Evolutionary conservation across 2,329 filamentous ascomycete species (phyloP).

Genomic region (Cercospora sojina): DNA sequence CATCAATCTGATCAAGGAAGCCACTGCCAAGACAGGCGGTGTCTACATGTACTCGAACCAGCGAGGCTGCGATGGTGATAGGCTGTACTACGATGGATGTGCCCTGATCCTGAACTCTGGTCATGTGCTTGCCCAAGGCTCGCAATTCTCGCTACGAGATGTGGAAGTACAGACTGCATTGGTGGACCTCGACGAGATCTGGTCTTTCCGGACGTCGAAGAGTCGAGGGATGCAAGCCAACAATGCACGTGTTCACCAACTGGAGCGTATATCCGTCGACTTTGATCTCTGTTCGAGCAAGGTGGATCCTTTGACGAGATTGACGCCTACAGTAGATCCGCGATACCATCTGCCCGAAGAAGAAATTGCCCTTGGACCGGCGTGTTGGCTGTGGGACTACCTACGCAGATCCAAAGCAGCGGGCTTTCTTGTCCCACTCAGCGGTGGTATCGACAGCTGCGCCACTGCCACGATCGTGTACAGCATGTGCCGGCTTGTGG

Average conservation of each 20-base stretch:
- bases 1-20: slow-evolving; percentile 64
- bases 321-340: slow-evolving; percentile 49
- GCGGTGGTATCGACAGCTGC: slow-evolving; percentile 62
- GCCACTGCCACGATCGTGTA: slow-evolving; percentile 54
- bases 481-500: slow-evolving; percentile 55
- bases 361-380: slow-evolving; percentile 64
- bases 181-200: slow-evolving; percentile 67
- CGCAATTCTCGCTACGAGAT: slow-evolving; percentile 63
- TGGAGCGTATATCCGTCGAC: slow-evolving; percentile 48
- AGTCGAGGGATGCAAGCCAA: slow-evolving; percentile 61
- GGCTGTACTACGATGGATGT: slow-evolving; percentile 62
- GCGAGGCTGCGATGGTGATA: slow-evolving; percentile 57
- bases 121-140: slow-evolving; percentile 62
- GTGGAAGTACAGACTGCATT: slow-evolving; percentile 57
- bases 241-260: slow-evolving; percentile 44
- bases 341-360: slow-evolving; percentile 64
- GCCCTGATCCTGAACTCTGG: slow-evolving; percentile 64
- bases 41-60: slow-evolving; percentile 66
- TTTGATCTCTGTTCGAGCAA: slow-evolving; percentile 43
- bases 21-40: slow-evolving; percentile 62
- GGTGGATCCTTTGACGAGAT: slow-evolving; percentile 36
- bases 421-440: slow-evolving; percentile 59
- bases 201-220: slow-evolving; percentile 57
- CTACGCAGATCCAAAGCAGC: slow-evolving; percentile 52
- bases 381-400: slow-evolving; percentile 68